Evolutionary conservation across 257 asterid species (phyloP).

Genomic region (Solanum infundibuliforme): DNA sequence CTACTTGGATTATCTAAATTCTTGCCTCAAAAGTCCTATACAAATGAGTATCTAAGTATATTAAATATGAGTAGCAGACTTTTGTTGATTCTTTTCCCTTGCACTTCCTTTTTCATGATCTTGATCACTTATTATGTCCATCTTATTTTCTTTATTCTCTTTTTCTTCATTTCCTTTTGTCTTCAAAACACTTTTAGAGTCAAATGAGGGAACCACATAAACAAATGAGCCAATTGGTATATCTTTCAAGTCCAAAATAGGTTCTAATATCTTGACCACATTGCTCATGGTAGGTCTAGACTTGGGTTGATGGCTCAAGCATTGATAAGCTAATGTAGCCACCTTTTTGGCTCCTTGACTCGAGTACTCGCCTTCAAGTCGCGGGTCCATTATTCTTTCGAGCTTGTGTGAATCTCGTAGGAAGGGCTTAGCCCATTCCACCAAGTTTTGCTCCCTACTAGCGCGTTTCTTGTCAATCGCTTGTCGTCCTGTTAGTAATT

Average conservation of each 20-base stretch:
- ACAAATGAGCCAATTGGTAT: slow-evolving; percentile 47
- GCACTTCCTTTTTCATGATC: neutral
- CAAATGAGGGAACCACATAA: slow-evolving; percentile 29
- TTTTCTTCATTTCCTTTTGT: slow-evolving; percentile 4
- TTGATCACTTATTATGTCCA: neutral
- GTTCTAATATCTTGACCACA: slow-evolving; percentile 48
- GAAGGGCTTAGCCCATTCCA: slow-evolving; percentile 65
- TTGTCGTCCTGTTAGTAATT: slow-evolving; percentile 50
- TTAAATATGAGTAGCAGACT: slow-evolving; percentile 23
- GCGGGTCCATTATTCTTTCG: slow-evolving; percentile 44
- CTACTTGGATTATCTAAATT: slow-evolving; percentile 9
- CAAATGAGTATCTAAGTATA: slow-evolving; percentile 32
- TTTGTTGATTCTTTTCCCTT: slow-evolving; percentile 11
- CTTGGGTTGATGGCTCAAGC: slow-evolving; percentile 46
- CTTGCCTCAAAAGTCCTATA: slow-evolving; percentile 11
- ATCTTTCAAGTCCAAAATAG: slow-evolving; percentile 29
- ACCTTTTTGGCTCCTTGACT: slow-evolving; percentile 50
- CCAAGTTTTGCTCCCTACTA: slow-evolving; percentile 46
- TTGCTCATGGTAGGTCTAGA: slow-evolving; percentile 57
- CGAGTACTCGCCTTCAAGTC: slow-evolving; percentile 68
- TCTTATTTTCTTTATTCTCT: neutral
- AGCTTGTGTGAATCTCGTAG: slow-evolving; percentile 51
- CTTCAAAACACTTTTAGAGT: neutral
- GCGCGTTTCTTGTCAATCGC: slow-evolving; percentile 52
- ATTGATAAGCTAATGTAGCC: slow-evolving; percentile 54